A percentile compares a stretch with the other conserved stretches of the same genome.
phyloP scores from a whole-genome alignment of 2,329 filamentous ascomycete genomes.

The Fusarium sp. region DNA sequence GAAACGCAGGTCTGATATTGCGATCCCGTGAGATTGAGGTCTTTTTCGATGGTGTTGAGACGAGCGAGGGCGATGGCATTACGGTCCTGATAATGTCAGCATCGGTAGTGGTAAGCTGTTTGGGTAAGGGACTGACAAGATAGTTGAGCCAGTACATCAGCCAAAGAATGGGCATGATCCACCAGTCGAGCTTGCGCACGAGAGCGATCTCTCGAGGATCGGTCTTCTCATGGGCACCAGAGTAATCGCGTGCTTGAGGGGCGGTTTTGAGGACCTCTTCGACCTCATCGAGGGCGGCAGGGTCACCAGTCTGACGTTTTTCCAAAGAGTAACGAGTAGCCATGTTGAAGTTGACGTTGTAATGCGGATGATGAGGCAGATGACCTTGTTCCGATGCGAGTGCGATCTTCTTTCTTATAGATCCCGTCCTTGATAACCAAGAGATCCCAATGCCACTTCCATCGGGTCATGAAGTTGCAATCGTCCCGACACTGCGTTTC shows the following conservation, averaged over 20 bases:
- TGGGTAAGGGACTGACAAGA: conserved; percentile 27
- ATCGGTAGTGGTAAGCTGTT: accelerated
- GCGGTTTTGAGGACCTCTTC: conserved; percentile 18
- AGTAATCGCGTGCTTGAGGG: conserved; percentile 29
- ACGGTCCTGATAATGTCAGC: conserved; percentile 48
- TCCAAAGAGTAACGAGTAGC: not conserved
- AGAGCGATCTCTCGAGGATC: conserved; percentile 38
- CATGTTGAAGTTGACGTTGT: not conserved
- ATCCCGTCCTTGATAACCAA: not conserved
- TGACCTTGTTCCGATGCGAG: not conserved
- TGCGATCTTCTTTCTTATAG: not conserved
- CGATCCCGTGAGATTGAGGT: conserved; percentile 40
- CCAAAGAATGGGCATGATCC: conserved; percentile 51
- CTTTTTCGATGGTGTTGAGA: conserved; percentile 48
- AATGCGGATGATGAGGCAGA: not conserved
- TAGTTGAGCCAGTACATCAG: conserved; percentile 57
- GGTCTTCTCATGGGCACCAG: conserved; percentile 37
- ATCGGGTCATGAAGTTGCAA: not conserved
- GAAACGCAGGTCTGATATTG: conserved; percentile 49
- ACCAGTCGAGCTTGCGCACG: conserved; percentile 35
- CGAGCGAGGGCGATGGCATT: conserved; percentile 61
- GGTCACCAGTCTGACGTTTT: not conserved
- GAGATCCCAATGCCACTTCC: not conserved
- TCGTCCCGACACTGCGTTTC: not conserved
- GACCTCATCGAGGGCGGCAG: not conserved